A percentile compares a stretch with the other conserved stretches of the same genome.
These are phyloP conservation scores for Globisporangium cederbergense DNA, from an alignment of 352 stramenopile species.

Conservation along the genomic window DNA sequence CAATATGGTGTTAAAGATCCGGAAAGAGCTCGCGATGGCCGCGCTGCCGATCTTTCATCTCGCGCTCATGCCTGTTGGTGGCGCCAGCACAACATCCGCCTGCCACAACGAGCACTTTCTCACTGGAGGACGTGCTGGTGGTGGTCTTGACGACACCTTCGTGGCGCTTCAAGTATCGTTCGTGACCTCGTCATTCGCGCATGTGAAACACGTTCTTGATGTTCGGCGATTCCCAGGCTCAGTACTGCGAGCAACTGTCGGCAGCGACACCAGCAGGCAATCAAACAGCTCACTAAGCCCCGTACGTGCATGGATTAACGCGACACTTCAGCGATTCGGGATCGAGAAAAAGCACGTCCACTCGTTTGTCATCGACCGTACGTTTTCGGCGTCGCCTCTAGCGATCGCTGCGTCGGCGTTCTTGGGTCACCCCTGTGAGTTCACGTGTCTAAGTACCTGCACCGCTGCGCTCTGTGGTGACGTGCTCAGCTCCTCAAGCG, in stretches of 20 bases:
- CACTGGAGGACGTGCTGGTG: neutral
- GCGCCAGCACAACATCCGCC: neutral
- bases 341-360: slow-evolving; percentile 12
- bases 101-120: neutral
- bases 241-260: neutral
- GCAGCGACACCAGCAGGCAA: neutral
- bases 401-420: neutral
- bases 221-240: slow-evolving; percentile 1
- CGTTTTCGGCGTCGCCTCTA: neutral
- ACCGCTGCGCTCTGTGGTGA: neutral
- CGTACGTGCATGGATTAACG: neutral
- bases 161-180: slow-evolving; percentile 14
- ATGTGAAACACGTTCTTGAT: slow-evolving; percentile 8
- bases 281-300: neutral
- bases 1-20: neutral
- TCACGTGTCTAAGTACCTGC: slow-evolving; percentile 2
- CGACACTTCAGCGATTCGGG: slow-evolving; percentile 2
- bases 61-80: slow-evolving; percentile 2
- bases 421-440: slow-evolving; percentile 8
- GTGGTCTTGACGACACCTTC: neutral
- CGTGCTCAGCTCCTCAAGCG: neutral
- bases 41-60: slow-evolving; percentile 14
- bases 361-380: slow-evolving; percentile 10
- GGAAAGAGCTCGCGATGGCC: neutral
- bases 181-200: slow-evolving; percentile 13